These are phyloP conservation scores for Blastomyces emzantsi DNA, from an alignment of 2,329 filamentous ascomycete species.

Conservation along the genomic window DNA sequence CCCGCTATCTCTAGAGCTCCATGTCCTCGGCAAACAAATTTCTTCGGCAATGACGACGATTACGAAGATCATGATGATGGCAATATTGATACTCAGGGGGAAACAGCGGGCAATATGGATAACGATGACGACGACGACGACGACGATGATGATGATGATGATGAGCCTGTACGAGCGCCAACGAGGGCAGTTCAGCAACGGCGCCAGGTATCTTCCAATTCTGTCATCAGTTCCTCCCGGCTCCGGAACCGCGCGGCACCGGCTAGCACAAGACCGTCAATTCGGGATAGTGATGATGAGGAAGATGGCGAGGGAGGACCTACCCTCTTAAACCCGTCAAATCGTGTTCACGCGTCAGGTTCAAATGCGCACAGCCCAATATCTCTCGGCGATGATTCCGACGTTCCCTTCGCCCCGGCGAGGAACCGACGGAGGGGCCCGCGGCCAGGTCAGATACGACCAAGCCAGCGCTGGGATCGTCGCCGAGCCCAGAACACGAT, in stretches of 20 bases:
- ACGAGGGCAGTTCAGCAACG: conserved; percentile 19
- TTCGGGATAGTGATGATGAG: not conserved
- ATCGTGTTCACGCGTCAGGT: not conserved
- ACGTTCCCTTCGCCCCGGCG: not conserved
- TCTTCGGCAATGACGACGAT: not conserved
- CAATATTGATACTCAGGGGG: conserved; percentile 14
- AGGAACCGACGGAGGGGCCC: not conserved
- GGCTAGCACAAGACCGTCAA: not conserved
- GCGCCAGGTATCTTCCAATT: conserved; percentile 2
- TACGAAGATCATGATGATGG: conserved; percentile 10
- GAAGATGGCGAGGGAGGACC: not conserved
- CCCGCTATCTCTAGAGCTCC: not conserved
- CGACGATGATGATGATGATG: conserved; percentile 16
- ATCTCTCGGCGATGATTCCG: conserved; percentile 5
- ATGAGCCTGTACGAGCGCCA: conserved; percentile 21
- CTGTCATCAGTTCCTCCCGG: not conserved
- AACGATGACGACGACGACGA: conserved; percentile 2
- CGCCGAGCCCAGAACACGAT: not conserved
- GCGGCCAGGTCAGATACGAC: not conserved
- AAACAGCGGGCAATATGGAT: conserved; percentile 19
- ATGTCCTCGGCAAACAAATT: not conserved
- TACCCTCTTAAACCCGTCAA: not conserved
- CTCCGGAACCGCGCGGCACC: not conserved
- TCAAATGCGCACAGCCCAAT: not conserved
- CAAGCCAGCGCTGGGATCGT: not conserved